Evolutionary conservation across 768 basidiomycete genomes (phyloP).

Genomic region (Lactifluus echinatus): DNA sequence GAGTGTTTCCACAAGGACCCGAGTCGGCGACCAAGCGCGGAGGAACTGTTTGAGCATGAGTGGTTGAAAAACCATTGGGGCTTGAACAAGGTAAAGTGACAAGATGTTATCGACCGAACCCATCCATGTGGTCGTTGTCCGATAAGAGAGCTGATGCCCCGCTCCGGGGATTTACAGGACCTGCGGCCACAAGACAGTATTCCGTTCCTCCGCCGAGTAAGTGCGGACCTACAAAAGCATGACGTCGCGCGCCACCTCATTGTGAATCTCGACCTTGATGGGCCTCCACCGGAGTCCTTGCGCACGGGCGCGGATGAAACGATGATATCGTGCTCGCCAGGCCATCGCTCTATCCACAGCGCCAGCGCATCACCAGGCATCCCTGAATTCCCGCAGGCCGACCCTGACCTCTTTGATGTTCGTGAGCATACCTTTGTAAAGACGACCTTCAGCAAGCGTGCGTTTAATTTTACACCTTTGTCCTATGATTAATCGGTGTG

Average conservation of each 20-base stretch:
- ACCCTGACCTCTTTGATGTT: conserved; percentile 40
- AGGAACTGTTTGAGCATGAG: conserved; percentile 77
- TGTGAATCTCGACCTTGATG: conserved; percentile 37
- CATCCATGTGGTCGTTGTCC: not conserved
- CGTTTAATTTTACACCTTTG: conserved; percentile 26
- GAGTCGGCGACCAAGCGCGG: conserved; percentile 70
- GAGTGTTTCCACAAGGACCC: conserved; percentile 91
- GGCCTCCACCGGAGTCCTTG: conserved; percentile 20
- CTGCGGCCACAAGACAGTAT: conserved; percentile 90
- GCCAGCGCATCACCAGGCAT: conserved; percentile 3
- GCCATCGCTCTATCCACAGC: conserved; percentile 1
- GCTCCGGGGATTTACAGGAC: conserved; percentile 37
- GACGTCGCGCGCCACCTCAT: conserved; percentile 47
- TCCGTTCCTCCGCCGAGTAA: conserved; percentile 88
- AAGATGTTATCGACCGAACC: not conserved
- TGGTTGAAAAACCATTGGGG: conserved; percentile 84
- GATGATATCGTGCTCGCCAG: conserved; percentile 14
- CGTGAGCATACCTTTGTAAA: conserved; percentile 81
- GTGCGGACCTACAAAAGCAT: conserved; percentile 71
- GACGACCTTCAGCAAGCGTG: conserved; percentile 89
- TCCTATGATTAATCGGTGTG: not conserved
- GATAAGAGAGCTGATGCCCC: not conserved
- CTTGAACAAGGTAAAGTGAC: conserved; percentile 54
- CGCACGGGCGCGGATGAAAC: conserved; percentile 18
- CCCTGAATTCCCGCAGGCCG: conserved; percentile 23